Base-by-base conservation (phyloP, 106 monocot species). In the Allium sativum region DNA sequence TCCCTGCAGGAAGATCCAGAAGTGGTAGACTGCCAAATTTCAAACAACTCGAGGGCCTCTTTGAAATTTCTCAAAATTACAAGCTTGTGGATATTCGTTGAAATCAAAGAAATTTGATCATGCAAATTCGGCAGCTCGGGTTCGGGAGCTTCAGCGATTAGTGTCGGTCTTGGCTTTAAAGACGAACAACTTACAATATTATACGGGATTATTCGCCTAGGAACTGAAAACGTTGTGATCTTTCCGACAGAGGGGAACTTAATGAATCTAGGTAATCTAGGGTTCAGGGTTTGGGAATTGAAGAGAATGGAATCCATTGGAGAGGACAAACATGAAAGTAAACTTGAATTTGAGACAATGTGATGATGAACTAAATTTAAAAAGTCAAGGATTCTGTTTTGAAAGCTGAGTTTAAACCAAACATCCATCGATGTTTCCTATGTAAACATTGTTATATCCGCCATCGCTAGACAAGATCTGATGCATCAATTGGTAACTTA, bases 31-130 rank as follows among this genome's bases (percentile, higher is more conserved):
- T 70, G 70, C 58, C 85, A 41, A 42, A 85, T 67, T 52, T 93
- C 89, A 53, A 93, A 93, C 50, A 93, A 56, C 41, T 93, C 93
- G 12, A 93, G 65, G 43, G 93, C 89, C 66, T 85, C 80, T 44
- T 50, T 53, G 71, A 78, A 85, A 52, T 83, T 80, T 41, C 70
- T 81, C 55, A 77, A 64, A 48, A 80, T 77, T 12, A 81, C 74
- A 67, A 85, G 59, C 76, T 69, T 79, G 78, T 85, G 80, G 44
- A 89, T 75, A 11, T 85, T 72, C 15, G 65, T 62, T 41, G 75
- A 73, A 60, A 89, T 40, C 19, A 43, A 40, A 7, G 73, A 65
- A 31, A 31, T 31, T 2, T 65, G 63, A 41, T 52, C 45, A 15
- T 10, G 56, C 12, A 13, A 18, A 7, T 56, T 53, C 12, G 40